phyloP scores from a whole-genome alignment of 2,329 filamentous ascomycete genomes.

The Capronia coronata region DNA sequence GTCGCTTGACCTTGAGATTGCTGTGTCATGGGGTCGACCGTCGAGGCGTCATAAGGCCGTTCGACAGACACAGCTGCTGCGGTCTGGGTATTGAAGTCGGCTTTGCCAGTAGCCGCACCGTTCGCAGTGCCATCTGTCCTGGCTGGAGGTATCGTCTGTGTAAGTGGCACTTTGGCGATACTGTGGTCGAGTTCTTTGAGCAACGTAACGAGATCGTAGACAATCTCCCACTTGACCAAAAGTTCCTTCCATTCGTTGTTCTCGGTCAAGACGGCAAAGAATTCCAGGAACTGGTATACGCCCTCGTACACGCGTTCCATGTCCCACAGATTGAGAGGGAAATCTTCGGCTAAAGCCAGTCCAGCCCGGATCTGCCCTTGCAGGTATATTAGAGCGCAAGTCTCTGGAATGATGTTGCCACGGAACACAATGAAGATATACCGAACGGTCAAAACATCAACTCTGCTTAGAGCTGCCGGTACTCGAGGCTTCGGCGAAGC shows the following conservation, averaged over 20 bases:
- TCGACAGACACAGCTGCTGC: conserved; percentile 50
- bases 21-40: neutral
- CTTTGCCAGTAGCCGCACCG: conserved; percentile 17
- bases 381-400: conserved; percentile 85
- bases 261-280: conserved; percentile 83
- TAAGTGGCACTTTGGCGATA: conserved; percentile 65
- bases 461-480: conserved; percentile 50
- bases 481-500: conserved; percentile 44
- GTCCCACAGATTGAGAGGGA: conserved; percentile 92
- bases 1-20: neutral
- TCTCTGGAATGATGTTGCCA: conserved; percentile 86
- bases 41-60: conserved; percentile 53
- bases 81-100: conserved; percentile 30
- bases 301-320: conserved; percentile 97
- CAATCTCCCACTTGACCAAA: conserved; percentile 84
- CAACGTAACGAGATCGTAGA: conserved; percentile 79
- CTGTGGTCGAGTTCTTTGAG: conserved; percentile 81
- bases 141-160: conserved; percentile 19
- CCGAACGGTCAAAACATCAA: conserved; percentile 64
- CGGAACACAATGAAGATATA: conserved; percentile 92
- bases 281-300: conserved; percentile 87
- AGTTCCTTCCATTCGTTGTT: conserved; percentile 75
- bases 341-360: conserved; percentile 71
- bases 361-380: conserved; percentile 82
- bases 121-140: neutral